Evolutionary conservation across 2,329 filamentous ascomycete genomes (phyloP).

Genomic region (Fusarium bactridioides): DNA sequence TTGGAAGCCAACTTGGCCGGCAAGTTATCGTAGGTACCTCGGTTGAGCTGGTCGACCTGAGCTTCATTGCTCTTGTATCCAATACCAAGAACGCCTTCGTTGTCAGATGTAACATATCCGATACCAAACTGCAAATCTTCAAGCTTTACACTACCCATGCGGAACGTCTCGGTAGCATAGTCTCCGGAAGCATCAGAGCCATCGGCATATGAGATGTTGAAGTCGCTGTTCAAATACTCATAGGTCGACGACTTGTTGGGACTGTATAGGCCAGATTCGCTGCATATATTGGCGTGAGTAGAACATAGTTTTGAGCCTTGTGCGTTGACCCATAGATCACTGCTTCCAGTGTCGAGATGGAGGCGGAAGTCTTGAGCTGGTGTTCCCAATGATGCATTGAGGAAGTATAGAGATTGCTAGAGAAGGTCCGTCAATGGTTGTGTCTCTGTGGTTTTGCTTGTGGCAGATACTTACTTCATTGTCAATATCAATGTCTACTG

Average conservation of each 20-base stretch:
- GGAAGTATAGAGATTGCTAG: slow-evolving; percentile 69
- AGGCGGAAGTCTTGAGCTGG: slow-evolving; percentile 65
- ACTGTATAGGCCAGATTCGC: slow-evolving; percentile 70
- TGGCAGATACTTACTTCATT: slow-evolving; percentile 58
- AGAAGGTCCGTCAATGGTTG: background rate
- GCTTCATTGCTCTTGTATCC: slow-evolving; percentile 85
- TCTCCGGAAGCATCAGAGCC: slow-evolving; percentile 79
- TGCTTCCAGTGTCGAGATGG: slow-evolving; percentile 74
- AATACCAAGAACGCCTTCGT: slow-evolving; percentile 83
- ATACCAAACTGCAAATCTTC: slow-evolving; percentile 74
- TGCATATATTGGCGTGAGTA: slow-evolving; percentile 59
- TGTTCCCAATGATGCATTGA: slow-evolving; percentile 70
- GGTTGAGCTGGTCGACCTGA: slow-evolving; percentile 65
- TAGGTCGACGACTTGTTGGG: slow-evolving; percentile 80
- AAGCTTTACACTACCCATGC: slow-evolving; percentile 63
- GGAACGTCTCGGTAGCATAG: slow-evolving; percentile 79
- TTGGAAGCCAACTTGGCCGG: slow-evolving; percentile 69
- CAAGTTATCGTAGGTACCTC: slow-evolving; percentile 70
- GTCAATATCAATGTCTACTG: slow-evolving; percentile 57
- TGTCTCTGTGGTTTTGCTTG: too few relatives aligned
- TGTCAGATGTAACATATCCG: slow-evolving; percentile 66
- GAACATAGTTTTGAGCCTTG: slow-evolving; percentile 67
- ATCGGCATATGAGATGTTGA: slow-evolving; percentile 90
- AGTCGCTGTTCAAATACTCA: slow-evolving; percentile 73
- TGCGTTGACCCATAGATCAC: slow-evolving; percentile 76